These are phyloP conservation scores for Penicillium sp. DNA, from an alignment of 2,329 filamentous ascomycete species.

Conservation along the genomic window DNA sequence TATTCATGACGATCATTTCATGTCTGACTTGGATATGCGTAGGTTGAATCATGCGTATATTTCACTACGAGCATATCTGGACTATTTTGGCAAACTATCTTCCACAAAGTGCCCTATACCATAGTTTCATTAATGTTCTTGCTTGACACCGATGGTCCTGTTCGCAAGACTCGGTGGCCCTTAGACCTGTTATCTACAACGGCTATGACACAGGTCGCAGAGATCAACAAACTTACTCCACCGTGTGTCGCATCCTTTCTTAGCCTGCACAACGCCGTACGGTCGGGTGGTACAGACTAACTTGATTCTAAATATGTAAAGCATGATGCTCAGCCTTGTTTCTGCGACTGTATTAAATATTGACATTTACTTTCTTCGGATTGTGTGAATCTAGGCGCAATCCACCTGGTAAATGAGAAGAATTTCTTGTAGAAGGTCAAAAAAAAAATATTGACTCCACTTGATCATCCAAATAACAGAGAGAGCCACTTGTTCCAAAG, in stretches of 20 bases:
- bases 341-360: background rate
- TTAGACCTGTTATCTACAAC: background rate
- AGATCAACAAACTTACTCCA: conserved; percentile 22
- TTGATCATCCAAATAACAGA: background rate
- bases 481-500: background rate
- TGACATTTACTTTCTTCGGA: background rate
- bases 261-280: conserved; percentile 19
- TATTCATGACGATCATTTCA: background rate
- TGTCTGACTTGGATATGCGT: background rate
- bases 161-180: background rate
- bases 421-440: no score
- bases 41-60: background rate
- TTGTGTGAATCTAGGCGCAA: background rate
- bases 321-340: background rate
- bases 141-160: background rate
- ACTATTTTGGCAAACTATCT: no score
- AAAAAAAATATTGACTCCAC: background rate
- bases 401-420: background rate
- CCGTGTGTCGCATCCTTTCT: conserved; percentile 14
- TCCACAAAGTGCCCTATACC: background rate
- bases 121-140: background rate
- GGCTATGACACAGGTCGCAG: conserved; percentile 10
- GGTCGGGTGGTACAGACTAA: conserved; percentile 24
- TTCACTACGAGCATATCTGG: background rate
- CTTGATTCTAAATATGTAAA: background rate